Conservation (phyloP, 495 filamentous ascomycete species). For the Podospora pseudocomata region DNA sequence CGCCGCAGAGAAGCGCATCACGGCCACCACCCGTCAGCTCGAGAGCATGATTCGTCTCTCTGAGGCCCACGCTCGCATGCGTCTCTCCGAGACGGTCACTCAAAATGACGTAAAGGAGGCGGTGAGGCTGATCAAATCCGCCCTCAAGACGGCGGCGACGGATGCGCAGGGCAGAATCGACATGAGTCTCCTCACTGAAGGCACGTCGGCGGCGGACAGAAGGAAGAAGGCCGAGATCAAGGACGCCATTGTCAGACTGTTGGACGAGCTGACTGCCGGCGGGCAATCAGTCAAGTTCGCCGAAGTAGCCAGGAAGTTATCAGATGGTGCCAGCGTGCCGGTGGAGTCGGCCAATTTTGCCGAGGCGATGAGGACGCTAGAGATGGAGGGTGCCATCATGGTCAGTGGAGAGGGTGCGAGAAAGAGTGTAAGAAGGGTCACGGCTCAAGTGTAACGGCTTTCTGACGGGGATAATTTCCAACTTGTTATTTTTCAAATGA, state of each 20-base stretch:
- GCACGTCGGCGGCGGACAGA: slow-evolving; percentile 78
- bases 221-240: slow-evolving; percentile 80
- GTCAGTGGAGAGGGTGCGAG: slow-evolving; percentile 81
- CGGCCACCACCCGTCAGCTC: slow-evolving; percentile 90
- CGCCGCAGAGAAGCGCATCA: slow-evolving; percentile 89
- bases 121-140: slow-evolving; percentile 83
- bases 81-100: slow-evolving; percentile 71
- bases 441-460: slow-evolving; percentile 35
- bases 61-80: slow-evolving; percentile 98
- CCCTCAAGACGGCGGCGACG: slow-evolving; percentile 95
- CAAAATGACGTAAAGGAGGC: slow-evolving; percentile 84
- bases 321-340: slow-evolving; percentile 67
- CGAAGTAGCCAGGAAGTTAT: slow-evolving; percentile 69
- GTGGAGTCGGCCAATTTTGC: slow-evolving; percentile 76
- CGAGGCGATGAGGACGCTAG: slow-evolving; percentile 72
- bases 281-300: slow-evolving; percentile 68
- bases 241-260: slow-evolving; percentile 62
- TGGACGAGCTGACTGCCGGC: slow-evolving; percentile 74
- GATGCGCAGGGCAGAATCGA: slow-evolving; percentile 94
- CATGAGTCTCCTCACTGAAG: slow-evolving; percentile 91
- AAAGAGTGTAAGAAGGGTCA: slow-evolving; percentile 76
- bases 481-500: neutral
- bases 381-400: slow-evolving; percentile 80
- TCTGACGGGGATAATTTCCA: neutral
- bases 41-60: slow-evolving; percentile 96